phyloP scores from a whole-genome alignment of 2,329 filamentous ascomycete genomes.

The Diaporthe citri region DNA sequence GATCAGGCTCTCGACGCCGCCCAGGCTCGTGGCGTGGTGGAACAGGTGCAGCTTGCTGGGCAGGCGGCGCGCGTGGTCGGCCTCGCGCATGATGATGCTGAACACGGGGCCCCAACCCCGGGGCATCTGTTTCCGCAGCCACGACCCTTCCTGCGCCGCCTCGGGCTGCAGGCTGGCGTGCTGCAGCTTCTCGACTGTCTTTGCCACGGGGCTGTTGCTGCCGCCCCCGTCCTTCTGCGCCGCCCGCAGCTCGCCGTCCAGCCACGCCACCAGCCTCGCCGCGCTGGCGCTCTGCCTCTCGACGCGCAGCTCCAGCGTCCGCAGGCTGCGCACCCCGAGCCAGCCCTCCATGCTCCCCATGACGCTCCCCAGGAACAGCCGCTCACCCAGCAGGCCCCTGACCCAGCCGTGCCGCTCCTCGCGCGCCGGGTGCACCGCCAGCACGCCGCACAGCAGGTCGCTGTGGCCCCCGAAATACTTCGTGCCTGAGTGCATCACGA shows the following conservation, averaged over 20 bases:
- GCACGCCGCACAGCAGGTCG: conserved; percentile 89
- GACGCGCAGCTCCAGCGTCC: conserved; percentile 88
- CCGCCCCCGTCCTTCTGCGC: conserved; percentile 30
- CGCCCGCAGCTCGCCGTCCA: conserved; percentile 64
- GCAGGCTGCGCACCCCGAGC: conserved; percentile 87
- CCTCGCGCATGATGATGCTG: conserved; percentile 74
- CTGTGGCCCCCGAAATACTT: conserved; percentile 98
- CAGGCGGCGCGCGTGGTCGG: conserved; percentile 73
- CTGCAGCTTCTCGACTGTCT: conserved; percentile 71
- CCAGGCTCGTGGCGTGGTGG: conserved; percentile 94
- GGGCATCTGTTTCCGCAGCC: conserved; percentile 91
- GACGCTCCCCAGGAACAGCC: conserved; percentile 83
- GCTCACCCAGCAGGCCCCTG: conserved; percentile 72
- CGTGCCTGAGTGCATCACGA: conserved; percentile 92
- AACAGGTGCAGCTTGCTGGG: conserved; percentile 86
- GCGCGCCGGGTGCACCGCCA: conserved; percentile 71
- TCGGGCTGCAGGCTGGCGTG: conserved; percentile 86
- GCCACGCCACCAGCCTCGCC: conserved; percentile 77
- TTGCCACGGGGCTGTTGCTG: conserved; percentile 57
- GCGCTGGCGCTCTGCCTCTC: conserved; percentile 81
- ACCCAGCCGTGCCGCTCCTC: conserved; percentile 64
- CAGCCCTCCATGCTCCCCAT: conserved; percentile 93
- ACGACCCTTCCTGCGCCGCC: conserved; percentile 70
- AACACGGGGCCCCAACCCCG: conserved; percentile 92
- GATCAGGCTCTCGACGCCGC: conserved; percentile 94